phyloP scores from a whole-genome alignment of 1,284 basidiomycete genomes.

The Boletus smithii region DNA sequence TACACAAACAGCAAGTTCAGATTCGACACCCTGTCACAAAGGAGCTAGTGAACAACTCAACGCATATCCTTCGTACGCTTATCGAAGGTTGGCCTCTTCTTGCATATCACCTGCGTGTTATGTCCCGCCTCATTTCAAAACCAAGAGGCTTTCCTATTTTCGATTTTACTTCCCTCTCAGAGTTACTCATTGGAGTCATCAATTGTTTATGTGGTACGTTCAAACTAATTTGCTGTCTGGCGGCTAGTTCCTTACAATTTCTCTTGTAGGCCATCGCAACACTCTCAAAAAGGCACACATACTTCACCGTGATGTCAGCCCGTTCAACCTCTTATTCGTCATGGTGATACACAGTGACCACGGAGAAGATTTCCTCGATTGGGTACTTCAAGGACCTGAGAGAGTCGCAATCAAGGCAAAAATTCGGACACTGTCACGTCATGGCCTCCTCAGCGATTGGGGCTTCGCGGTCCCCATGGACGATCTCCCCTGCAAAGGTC shows the following conservation, averaged over 20 bases:
- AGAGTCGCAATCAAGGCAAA: not conserved
- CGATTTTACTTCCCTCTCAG: not conserved
- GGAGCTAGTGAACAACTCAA: not conserved
- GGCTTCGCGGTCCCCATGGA: not conserved
- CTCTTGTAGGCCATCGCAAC: slow-evolving; percentile 1
- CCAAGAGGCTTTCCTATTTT: slow-evolving; percentile 1
- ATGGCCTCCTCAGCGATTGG: slow-evolving; percentile 7
- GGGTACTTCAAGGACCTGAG: not conserved
- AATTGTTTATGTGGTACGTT: slow-evolving; percentile 5
- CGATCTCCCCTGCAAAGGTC: not conserved
- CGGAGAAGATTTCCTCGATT: not conserved
- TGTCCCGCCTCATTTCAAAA: slow-evolving; percentile 1
- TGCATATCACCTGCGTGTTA: not conserved
- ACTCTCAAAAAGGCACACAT: not conserved
- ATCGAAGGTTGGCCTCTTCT: not conserved
- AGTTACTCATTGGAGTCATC: slow-evolving; percentile 4
- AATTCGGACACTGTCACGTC: not conserved
- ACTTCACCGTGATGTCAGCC: slow-evolving; percentile 8
- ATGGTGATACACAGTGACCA: not conserved
- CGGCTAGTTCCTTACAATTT: no score
- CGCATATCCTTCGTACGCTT: not conserved
- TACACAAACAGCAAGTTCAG: slow-evolving; percentile 11
- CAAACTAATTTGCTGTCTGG: not conserved
- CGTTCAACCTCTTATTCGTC: slow-evolving; percentile 7
- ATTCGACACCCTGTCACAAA: not conserved